These are phyloP conservation scores for Rhodotorula kratochvilovae DNA, from an alignment of 768 basidiomycete genomes.

Conservation along the genomic window DNA sequence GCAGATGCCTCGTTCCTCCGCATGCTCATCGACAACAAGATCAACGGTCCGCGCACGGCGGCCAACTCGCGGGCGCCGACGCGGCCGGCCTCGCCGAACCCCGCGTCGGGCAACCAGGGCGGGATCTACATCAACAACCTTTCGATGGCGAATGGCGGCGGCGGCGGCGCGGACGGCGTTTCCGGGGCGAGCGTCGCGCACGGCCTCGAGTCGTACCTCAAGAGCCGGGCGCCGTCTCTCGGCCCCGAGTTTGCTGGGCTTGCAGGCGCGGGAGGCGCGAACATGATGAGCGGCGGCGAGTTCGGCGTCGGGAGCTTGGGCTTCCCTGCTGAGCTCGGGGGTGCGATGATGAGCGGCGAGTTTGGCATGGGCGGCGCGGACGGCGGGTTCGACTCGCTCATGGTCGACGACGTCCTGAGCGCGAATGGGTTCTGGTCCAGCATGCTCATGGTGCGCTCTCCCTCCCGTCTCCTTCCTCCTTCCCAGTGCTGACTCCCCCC, in stretches of 20 bases:
- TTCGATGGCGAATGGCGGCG: background rate
- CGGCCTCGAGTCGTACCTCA: conserved; percentile 28
- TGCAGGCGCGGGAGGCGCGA: background rate
- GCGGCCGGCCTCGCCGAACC: conserved; percentile 26
- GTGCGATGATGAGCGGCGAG: background rate
- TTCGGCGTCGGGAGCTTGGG: background rate
- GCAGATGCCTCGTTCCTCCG: conserved; percentile 38
- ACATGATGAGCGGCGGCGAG: background rate
- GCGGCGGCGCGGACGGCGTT: background rate
- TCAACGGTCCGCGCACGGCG: conserved; percentile 28
- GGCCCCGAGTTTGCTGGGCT: conserved; percentile 8
- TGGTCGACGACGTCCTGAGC: conserved; percentile 32
- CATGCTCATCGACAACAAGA: conserved; percentile 38
- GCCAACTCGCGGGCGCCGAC: conserved; percentile 36
- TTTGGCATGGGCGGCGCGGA: conserved; percentile 1
- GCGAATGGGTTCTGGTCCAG: conserved; percentile 35
- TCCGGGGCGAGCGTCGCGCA: background rate
- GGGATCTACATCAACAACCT: conserved; percentile 3
- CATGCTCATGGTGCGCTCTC: conserved; percentile 28
- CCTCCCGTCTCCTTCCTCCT: too few species aligned
- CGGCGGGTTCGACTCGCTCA: conserved; percentile 23
- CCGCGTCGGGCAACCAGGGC: background rate
- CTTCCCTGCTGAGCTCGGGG: background rate
- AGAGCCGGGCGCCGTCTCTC: conserved; percentile 19
- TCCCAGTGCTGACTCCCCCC: background rate